Evolutionary conservation across 805 yeast species (phyloP), one percentile per base, ranked within the genome.

Genomic region (Pichia deserticola): DNA sequence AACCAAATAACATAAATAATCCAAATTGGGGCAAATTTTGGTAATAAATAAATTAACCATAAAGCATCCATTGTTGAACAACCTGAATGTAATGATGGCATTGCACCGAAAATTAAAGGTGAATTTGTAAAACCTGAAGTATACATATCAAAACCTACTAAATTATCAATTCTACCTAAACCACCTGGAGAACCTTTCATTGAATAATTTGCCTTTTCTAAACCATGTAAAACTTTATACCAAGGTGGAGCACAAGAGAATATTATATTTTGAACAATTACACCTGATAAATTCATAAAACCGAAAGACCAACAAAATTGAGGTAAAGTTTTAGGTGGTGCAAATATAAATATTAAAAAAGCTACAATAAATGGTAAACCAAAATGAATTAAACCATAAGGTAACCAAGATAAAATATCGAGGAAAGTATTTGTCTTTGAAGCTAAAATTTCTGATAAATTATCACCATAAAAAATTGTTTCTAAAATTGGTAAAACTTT

Each of bases 191-290:
- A 85, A 11, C 98, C 99, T 44, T 75, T 73, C 96, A 92, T 89
- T 48, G 83, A 72, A 67, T 92, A 92, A 67, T 89, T 81, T 3
- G 98, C 98, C 33, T 96, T 93, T 48, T 79, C 84, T 52, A 90
- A 75, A 1, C 96, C 97, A 63, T 92, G 84, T 44, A 83, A 66
- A 51, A 80, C 80, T 60, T 87, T 86, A 65, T 92, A 92, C 99
- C 99, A 92, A 20, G 99, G 99, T 12, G 99, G 95, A 48, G 98
- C 97, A 45, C 93, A 87, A 6, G 99, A 96, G 64, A 88, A 89
- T 5, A 82, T 54, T 30, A 63, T 49, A 56, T 89, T 76, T 69
- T 93, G 98, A 49, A 79, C 78, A 36, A 85, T 60, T 34, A 92
- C 97, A 41, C 97, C 98, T 46, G 81, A 65, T 55, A 90, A 67